phyloP scores from a whole-genome alignment of 306 rosid species.

The Cajanus cajan region DNA sequence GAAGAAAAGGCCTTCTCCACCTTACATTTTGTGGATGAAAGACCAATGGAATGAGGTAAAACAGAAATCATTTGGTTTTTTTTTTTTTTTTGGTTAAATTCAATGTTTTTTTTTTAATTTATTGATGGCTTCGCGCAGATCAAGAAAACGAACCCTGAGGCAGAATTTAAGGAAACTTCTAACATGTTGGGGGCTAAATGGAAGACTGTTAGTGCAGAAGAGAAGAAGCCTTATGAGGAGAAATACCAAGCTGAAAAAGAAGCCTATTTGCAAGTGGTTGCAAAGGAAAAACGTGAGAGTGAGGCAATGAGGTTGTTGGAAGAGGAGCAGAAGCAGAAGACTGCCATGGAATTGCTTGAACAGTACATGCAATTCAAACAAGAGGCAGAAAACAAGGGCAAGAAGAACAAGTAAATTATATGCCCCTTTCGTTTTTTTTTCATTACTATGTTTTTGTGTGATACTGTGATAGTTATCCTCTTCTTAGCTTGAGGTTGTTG shows the following conservation, averaged over 20 bases:
- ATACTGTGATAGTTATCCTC: background rate
- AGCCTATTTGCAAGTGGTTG: conserved; percentile 56
- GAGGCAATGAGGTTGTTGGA: conserved; percentile 90
- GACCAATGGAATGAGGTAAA: conserved; percentile 86
- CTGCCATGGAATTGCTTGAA: conserved; percentile 90
- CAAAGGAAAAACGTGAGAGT: conserved; percentile 76
- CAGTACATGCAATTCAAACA: conserved; percentile 84
- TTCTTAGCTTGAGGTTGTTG: background rate
- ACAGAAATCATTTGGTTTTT: background rate
- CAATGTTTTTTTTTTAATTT: background rate
- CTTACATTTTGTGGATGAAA: conserved; percentile 85
- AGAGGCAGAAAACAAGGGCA: conserved; percentile 58
- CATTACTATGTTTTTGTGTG: background rate
- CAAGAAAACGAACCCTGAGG: conserved; percentile 79
- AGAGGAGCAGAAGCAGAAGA: conserved; percentile 82
- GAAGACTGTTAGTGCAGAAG: conserved; percentile 70
- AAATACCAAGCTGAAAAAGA: conserved; percentile 72
- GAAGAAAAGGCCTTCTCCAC: conserved; percentile 74
- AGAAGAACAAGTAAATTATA: conserved; percentile 55
- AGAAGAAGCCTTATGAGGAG: conserved; percentile 86
- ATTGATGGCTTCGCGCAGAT: conserved; percentile 44
- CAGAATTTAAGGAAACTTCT: conserved; percentile 75
- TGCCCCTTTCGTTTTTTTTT: background rate
- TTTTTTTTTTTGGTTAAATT: background rate
- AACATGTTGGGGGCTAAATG: conserved; percentile 83